phyloP scores from a whole-genome alignment of 192 early-diverging fungal genomes.

The Entomortierella beljakovae region DNA sequence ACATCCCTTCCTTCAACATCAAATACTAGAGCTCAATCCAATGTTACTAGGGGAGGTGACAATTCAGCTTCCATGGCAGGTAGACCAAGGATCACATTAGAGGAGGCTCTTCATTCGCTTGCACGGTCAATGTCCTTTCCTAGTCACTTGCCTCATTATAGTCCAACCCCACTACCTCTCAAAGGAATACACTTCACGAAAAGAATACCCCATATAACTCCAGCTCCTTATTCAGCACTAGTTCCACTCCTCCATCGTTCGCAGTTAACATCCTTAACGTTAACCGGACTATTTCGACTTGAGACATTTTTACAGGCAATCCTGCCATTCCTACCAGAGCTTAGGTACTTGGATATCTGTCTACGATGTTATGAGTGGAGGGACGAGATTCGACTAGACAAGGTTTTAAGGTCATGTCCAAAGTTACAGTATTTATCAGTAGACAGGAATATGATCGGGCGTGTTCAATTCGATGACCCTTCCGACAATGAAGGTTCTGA shows the following conservation, averaged over 20 bases:
- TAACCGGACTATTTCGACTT: slow-evolving; percentile 14
- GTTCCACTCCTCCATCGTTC: not conserved
- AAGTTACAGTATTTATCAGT: slow-evolving; percentile 34
- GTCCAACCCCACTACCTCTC: slow-evolving; percentile 3
- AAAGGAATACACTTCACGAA: not conserved
- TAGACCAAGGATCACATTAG: slow-evolving; percentile 10
- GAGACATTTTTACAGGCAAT: slow-evolving; percentile 20
- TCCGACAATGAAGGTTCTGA: not conserved
- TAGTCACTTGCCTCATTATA: not conserved
- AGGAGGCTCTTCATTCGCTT: not conserved
- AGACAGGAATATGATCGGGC: slow-evolving; percentile 33
- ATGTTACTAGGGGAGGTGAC: not conserved
- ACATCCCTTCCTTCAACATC: not conserved
- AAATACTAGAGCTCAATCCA: not conserved
- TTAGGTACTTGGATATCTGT: slow-evolving; percentile 17
- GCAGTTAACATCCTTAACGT: slow-evolving; percentile 16
- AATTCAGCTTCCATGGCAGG: not conserved
- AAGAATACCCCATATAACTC: not conserved
- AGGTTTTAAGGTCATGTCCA: slow-evolving; percentile 23
- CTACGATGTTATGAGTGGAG: slow-evolving; percentile 22
- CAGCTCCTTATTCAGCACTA: not conserved
- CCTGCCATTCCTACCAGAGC: slow-evolving; percentile 31
- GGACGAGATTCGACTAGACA: slow-evolving; percentile 31
- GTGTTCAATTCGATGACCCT: slow-evolving; percentile 3
- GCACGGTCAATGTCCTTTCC: not conserved